Evolutionary conservation across 768 basidiomycete genomes (phyloP), one percentile per base, ranked within the genome.

Genomic region (Lyophyllum atratum): DNA sequence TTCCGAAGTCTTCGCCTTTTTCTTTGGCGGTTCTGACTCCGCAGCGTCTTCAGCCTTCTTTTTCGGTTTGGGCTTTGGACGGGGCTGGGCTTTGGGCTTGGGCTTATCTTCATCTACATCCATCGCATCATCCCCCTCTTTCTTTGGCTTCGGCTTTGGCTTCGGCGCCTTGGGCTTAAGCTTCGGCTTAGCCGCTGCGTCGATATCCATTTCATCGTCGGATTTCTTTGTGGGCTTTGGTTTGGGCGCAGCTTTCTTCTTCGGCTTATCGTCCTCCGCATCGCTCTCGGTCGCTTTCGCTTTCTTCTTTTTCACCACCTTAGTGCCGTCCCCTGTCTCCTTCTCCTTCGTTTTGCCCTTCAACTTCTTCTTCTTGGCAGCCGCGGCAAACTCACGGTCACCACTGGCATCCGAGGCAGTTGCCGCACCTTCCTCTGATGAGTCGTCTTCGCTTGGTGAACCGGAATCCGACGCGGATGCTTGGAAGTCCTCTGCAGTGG

Each of bases 371-470:
- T 75, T 63, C 64, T n/a, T n/a, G n/a, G 74, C 70, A 26, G 63
- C 72, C 53, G 76, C 77, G 43, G 80, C 74, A 63, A 92, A 65
- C 50, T 85, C 86, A 52, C 82, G 82, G 67, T 93, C 91, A 28
- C 92, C 92, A 58, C 86, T 89, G 42, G 90, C 91, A 66, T 93
- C 92, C 0, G 92, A 93, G 11, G 90, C 92, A 5, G 90, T 93
- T 54, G 85, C 81, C 1, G 86, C 90, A 3, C 85, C 89, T 28
- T 86, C 90, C 5, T 67, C 77, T 72, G 83, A 85, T 1, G 84
- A 84, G 49, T 90, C 92, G 33, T 76, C 80, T 15, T 84, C 89
- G 37, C 85, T 88, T 0, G 95, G 92, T 4, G 95, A 97, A n/a
- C 95, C 95, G 44, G 77, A 80, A 65, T 97, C 95, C 0, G 90